phyloP scores from a whole-genome alignment of 345 rosid species.

The Linum tenue region DNA sequence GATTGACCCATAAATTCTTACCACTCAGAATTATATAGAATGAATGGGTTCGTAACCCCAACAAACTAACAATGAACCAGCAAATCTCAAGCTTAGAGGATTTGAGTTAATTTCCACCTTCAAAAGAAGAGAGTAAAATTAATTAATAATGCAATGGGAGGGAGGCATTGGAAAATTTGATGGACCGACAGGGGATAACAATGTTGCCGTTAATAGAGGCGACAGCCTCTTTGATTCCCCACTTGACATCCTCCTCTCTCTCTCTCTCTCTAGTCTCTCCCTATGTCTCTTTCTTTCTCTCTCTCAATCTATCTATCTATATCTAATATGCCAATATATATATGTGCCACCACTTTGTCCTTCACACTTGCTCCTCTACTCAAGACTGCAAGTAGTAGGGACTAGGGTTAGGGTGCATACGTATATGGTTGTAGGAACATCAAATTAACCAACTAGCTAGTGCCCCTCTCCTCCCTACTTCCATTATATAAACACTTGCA shows the following conservation, averaged over 20 bases:
- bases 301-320: neutral
- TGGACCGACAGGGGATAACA: slow-evolving; percentile 6
- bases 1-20: too few relatives aligned
- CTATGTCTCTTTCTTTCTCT: neutral
- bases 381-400: too few relatives aligned
- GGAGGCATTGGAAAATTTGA: neutral
- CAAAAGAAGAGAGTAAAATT: neutral
- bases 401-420: too few relatives aligned
- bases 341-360: neutral
- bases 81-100: too few relatives aligned
- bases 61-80: too few relatives aligned
- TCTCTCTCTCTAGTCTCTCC: neutral
- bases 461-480: neutral
- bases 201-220: neutral
- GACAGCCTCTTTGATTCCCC: neutral
- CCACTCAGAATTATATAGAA: too few relatives aligned
- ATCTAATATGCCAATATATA: neutral
- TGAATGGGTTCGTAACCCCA: too few relatives aligned
- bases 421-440: neutral
- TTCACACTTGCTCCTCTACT: neutral
- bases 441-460: neutral
- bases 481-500: neutral
- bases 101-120: too few relatives aligned
- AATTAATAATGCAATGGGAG: neutral
- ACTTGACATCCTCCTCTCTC: neutral